phyloP scores from a whole-genome alignment of 202 grass and related monocot genomes.

The Elaeis oleifera region DNA sequence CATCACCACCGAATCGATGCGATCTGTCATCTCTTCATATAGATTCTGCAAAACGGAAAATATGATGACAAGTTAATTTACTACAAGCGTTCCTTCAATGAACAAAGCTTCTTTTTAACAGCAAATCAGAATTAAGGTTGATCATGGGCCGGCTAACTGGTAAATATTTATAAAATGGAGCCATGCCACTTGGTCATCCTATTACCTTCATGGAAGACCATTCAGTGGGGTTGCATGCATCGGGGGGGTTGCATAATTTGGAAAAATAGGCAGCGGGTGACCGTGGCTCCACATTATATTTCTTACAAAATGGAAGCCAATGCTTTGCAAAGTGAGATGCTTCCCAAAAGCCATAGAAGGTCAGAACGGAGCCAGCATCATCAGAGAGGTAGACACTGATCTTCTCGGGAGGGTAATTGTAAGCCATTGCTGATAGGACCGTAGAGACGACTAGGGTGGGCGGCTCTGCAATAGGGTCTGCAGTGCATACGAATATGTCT shows the following conservation, averaged over 20 bases:
- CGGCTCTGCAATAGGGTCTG: conserved; percentile 56
- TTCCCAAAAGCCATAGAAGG: conserved; percentile 42
- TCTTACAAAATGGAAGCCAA: conserved; percentile 82
- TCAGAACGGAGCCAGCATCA: conserved; percentile 45
- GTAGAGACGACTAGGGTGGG: conserved; percentile 72
- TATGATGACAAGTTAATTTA: not conserved
- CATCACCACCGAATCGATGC: conserved; percentile 26
- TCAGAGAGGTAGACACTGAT: conserved; percentile 70
- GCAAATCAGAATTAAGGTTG: too few species aligned
- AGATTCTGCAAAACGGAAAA: conserved; percentile 29
- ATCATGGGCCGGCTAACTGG: not conserved
- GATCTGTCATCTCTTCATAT: conserved; percentile 45
- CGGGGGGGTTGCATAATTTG: conserved; percentile 9
- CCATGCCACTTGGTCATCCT: not conserved
- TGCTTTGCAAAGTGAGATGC: conserved; percentile 60
- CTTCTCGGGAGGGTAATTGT: conserved; percentile 66
- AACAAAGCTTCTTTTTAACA: too few species aligned
- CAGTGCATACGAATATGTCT: conserved; percentile 83
- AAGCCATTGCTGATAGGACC: conserved; percentile 78
- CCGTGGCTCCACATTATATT: conserved; percentile 50
- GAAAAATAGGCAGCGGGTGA: conserved; percentile 61
- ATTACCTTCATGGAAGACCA: conserved; percentile 55
- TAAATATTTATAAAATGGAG: not conserved
- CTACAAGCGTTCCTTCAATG: too few species aligned
- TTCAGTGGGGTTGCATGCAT: conserved; percentile 25